Conservation (phyloP, 164 flowering plant species). For the Stephania yunnanensis region DNA sequence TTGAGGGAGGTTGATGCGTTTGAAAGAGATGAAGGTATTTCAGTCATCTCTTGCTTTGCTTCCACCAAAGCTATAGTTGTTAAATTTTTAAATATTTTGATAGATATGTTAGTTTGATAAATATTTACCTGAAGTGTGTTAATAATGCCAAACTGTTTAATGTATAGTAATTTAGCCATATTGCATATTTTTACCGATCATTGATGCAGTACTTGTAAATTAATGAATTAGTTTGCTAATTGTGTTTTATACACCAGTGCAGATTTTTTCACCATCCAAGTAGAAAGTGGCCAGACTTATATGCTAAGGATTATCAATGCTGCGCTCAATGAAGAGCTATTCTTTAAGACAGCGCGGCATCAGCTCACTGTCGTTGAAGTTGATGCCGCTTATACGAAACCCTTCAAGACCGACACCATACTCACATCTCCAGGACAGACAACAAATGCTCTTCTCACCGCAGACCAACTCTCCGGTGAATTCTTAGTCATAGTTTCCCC, state of each 20-base stretch:
- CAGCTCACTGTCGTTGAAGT: conserved; percentile 60
- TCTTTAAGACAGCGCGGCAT: conserved; percentile 62
- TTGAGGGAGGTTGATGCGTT: too few relatives aligned
- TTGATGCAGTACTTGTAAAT: too few relatives aligned
- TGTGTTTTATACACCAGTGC: neutral
- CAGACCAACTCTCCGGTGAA: conserved; percentile 40
- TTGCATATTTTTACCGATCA: neutral
- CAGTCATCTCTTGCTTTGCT: too few relatives aligned
- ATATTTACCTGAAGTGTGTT: too few relatives aligned
- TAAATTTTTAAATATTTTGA: too few relatives aligned
- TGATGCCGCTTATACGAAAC: conserved; percentile 64
- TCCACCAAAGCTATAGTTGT: too few relatives aligned
- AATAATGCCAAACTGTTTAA: too few relatives aligned
- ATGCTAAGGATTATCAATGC: conserved; percentile 67
- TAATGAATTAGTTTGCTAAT: neutral
- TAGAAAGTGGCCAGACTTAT: conserved; percentile 48
- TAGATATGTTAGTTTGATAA: too few relatives aligned
- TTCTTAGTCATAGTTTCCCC: conserved; percentile 54
- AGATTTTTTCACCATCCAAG: conserved; percentile 25
- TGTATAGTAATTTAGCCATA: too few relatives aligned
- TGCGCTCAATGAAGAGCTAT: conserved; percentile 70
- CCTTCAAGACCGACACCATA: conserved; percentile 55
- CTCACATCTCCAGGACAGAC: conserved; percentile 76
- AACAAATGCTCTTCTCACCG: conserved; percentile 53
- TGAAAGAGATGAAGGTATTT: too few relatives aligned